Base-by-base conservation (phyloP, 805 yeast genomes). In the Candida germanica region DNA sequence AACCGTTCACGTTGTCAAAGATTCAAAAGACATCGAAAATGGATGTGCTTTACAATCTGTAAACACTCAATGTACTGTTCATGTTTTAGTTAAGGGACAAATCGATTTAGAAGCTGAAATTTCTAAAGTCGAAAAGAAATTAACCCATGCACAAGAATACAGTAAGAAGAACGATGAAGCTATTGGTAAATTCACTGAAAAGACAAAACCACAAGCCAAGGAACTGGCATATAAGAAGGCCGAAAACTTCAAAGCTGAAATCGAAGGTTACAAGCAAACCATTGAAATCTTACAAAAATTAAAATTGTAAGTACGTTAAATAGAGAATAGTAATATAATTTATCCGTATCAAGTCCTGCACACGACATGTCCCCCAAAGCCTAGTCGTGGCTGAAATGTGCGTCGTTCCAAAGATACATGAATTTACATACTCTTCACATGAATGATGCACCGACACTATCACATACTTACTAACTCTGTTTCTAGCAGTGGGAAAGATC, bases 41-140 rank as follows among this genome's bases (percentile, higher is more conserved):
- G 98, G 98, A 30, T 86, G 95, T 61, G 96, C 91, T 28, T 75
- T 88, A 47, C 80, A 79, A 49, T 77, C 94, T 38, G 87, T 91
- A 40, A 77, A 79, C 40, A 83, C 95, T 32, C 83, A 77, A 37
- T 80, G 87, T 58, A 82, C 79, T 42, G 98, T 89, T 14, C 96
- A 87, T 53, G 77, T 91, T 20, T 73, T 93, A 58, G 96, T 91
- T 39, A 89, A 87, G 73, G 98, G 98, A 36, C 89, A 84, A 58
- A 80, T 93, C 49, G 97, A 91, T 61, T 76, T 89, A 49, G 97
- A 88, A 53, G 83, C 83, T 38, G 98, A 93, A 68, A 85, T 93
- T 52, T 56, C 70, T 49, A 93, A 91, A 74, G 93, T 88, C 25
- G 61, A 70, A 53, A 79, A 78, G 74, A 91, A 85, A 69, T 72